These are phyloP conservation scores for Harringtonia lauricola DNA, from an alignment of 2,329 filamentous ascomycete species.

Conservation along the genomic window DNA sequence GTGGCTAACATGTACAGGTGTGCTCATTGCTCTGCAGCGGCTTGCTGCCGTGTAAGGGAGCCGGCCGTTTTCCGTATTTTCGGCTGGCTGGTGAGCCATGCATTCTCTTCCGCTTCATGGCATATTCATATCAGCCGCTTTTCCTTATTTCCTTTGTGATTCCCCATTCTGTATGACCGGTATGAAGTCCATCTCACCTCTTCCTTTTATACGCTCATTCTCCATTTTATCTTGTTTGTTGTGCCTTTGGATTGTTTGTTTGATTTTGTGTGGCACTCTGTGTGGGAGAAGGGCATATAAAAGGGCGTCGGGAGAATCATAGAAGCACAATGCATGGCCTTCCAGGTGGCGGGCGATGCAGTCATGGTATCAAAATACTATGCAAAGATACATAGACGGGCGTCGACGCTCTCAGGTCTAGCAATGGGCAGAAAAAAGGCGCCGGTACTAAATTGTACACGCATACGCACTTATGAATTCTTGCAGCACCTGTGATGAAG, in stretches of 20 bases:
- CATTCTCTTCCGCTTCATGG: too few relatives aligned
- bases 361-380: background rate
- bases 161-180: background rate
- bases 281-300: too few relatives aligned
- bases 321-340: too few relatives aligned
- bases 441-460: too few relatives aligned
- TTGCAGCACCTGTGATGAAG: too few relatives aligned
- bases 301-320: too few relatives aligned
- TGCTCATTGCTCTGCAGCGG: conserved; percentile 12
- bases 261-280: too few relatives aligned
- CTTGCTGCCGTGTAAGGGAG: conserved; percentile 7
- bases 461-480: too few relatives aligned
- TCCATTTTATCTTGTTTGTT: too few relatives aligned
- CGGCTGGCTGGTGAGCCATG: too few relatives aligned
- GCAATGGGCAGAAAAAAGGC: conserved; percentile 1
- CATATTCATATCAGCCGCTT: background rate
- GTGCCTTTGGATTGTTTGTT: background rate
- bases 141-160: background rate
- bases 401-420: conserved; percentile 1
- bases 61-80: too few relatives aligned
- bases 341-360: background rate
- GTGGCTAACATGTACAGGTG: conserved; percentile 8
- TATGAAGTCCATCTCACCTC: background rate
- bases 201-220: too few relatives aligned
- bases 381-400: background rate